Evolutionary conservation across 768 basidiomycete genomes (phyloP), one percentile per base, ranked within the genome.

Genomic region (Termitomyces bulborhizus): DNA sequence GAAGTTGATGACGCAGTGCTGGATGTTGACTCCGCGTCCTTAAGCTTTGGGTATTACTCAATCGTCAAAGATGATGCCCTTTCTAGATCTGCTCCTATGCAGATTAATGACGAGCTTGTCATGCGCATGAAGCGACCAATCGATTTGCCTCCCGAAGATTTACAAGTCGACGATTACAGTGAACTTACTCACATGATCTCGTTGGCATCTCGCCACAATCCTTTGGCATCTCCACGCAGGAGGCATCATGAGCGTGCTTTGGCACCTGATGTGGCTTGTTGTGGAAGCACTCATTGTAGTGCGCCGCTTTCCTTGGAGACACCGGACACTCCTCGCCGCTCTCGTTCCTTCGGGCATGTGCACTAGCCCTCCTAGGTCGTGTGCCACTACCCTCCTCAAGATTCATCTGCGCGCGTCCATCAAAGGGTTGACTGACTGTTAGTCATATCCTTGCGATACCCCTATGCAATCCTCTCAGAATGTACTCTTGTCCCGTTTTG

Each of bases 81-180:
- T 12, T 24, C 27, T 1, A 11, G 21, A 15, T 1, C 27, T 18
- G 27, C 31, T 21, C 49, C 40, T 12, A 26, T 31, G 24, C 24
- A 16, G 15, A 51, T 57, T 6, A 45, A 60, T 13, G 55, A 60
- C 27, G 31, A 43, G 4, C 56, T 60, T 7, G 46, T 60, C 27
- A 9, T 8, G 7, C 44, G 21, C n/a, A 57, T 60, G 56, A 60
- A 57, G 18, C 39, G 29, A 2, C 55, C 59, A 1, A 37, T 60
- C 1, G 53, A 54, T 12, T 11, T 60, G 18, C 59, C 40, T 18
- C 24, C 34, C 26, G 44, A 46, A 32, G 32, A 51, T 26, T 26
- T 42, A 13, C 18, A 26, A 11, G 27, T 32, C 41, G 12, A 9
- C 5, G 26, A 40, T 32, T 15, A 24, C 6, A 24, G 32, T 32